Evolutionary conservation across 352 stramenopile species (phyloP).

Genomic region (Aphanomyces invadans): DNA sequence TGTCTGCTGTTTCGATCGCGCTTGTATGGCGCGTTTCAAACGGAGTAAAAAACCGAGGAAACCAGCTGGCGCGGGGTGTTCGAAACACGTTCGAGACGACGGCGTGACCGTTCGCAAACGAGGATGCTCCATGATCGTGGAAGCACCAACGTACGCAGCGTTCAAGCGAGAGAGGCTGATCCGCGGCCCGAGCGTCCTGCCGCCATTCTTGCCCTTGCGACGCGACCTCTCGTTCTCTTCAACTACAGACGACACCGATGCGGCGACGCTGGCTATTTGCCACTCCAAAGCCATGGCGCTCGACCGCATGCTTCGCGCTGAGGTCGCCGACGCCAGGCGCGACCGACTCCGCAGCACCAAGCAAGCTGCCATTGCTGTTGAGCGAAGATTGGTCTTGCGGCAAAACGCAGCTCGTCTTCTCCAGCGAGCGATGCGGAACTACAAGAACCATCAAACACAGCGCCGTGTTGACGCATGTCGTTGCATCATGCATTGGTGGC

Average conservation of each 20-base stretch:
- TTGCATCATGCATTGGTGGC: neutral
- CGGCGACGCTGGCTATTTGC: neutral
- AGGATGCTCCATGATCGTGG: no score
- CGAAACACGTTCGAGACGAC: neutral
- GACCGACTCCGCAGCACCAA: neutral
- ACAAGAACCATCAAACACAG: neutral
- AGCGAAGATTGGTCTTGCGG: neutral
- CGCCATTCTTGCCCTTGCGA: neutral
- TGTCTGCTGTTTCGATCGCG: no score
- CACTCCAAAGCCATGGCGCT: neutral
- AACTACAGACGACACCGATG: neutral
- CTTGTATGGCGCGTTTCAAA: no score
- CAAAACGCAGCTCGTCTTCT: neutral
- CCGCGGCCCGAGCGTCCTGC: neutral
- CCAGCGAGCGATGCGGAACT: neutral
- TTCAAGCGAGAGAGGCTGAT: conserved; percentile 11
- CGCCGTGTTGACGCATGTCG: neutral
- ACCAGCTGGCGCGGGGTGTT: neutral
- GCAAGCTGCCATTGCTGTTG: conserved; percentile 5
- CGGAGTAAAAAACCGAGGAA: neutral
- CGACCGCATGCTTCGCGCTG: conserved; percentile 8
- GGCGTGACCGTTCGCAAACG: neutral
- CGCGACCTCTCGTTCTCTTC: neutral
- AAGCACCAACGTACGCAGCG: neutral
- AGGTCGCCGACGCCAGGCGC: neutral